A percentile compares a stretch with the other conserved stretches of the same genome.
Evolutionary conservation across 352 stramenopile genomes (phyloP).

Genomic region (Phytophthora syringae): DNA sequence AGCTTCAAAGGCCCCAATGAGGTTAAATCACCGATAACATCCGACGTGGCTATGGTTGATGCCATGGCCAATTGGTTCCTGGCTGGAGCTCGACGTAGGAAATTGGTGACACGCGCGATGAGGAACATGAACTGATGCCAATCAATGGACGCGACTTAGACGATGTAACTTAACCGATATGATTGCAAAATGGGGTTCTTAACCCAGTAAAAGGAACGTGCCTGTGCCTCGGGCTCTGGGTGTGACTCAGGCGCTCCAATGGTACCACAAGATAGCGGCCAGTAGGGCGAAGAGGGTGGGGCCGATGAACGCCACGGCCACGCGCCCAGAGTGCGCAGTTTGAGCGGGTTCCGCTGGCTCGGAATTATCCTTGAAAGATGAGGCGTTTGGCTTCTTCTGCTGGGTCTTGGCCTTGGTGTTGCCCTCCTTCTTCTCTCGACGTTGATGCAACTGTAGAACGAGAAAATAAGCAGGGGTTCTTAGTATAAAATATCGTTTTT

Average conservation of each 20-base stretch:
- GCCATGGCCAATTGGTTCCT: constrained; percentile 8
- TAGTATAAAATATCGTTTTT: not conserved
- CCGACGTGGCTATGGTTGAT: constrained; percentile 5
- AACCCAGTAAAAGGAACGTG: too few relatives aligned
- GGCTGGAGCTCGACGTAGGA: constrained; percentile 8
- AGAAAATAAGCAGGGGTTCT: not conserved
- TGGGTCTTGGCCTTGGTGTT: constrained; percentile 15
- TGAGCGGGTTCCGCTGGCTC: constrained; percentile 3
- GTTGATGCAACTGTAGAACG: constrained; percentile 47
- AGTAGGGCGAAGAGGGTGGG: constrained; percentile 57
- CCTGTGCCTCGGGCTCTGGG: not conserved
- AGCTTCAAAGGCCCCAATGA: constrained; percentile 47
- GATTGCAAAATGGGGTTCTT: constrained; percentile 21
- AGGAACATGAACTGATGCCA: constrained; percentile 17
- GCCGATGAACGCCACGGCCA: constrained; percentile 52
- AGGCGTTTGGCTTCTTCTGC: not conserved
- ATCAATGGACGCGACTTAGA: constrained; percentile 14
- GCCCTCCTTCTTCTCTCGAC: constrained; percentile 47
- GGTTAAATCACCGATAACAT: constrained; percentile 54
- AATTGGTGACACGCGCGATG: not conserved
- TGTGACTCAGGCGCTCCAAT: constrained; percentile 35
- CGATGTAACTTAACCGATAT: constrained; percentile 21
- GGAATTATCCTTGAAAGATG: constrained; percentile 3
- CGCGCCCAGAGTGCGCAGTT: constrained; percentile 29
- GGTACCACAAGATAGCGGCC: constrained; percentile 54